Evolutionary conservation across 331 rosid genomes (phyloP).

Genomic region (Acacia concinna): DNA sequence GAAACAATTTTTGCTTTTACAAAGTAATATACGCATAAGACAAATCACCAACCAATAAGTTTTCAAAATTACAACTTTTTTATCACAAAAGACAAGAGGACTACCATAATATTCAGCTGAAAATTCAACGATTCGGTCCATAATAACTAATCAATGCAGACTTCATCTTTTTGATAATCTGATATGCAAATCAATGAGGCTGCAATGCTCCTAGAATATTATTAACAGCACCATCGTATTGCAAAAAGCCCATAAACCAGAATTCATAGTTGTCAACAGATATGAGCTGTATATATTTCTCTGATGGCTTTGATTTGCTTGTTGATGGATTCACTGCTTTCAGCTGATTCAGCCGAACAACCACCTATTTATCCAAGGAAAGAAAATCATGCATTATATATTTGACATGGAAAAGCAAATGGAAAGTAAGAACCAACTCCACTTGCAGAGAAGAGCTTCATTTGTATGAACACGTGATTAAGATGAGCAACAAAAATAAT

Average conservation of each 20-base stretch:
- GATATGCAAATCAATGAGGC: conserved; percentile 39
- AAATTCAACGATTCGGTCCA: conserved; percentile 27
- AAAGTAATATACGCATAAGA: conserved; percentile 10
- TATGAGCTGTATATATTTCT: conserved; percentile 83
- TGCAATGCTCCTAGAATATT: conserved; percentile 61
- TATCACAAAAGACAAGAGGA: conserved; percentile 29
- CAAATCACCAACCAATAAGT: background rate
- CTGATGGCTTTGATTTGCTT: conserved; percentile 71
- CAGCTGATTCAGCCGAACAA: conserved; percentile 84
- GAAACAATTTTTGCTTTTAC: background rate
- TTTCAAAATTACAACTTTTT: conserved; percentile 14
- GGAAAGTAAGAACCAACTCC: background rate
- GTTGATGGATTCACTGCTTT: conserved; percentile 86
- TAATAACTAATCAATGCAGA: conserved; percentile 24
- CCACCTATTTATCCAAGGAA: conserved; percentile 56
- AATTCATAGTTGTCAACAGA: conserved; percentile 93
- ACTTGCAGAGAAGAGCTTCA: background rate
- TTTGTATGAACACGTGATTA: background rate
- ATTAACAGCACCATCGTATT: conserved; percentile 85
- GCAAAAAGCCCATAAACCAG: conserved; percentile 95
- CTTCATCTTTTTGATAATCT: background rate
- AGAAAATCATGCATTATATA: conserved; percentile 3
- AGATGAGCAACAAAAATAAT: too few species aligned
- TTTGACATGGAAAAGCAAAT: background rate
- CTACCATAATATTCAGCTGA: conserved; percentile 19